Percentiles rank a stretch among this genome's conserved stretches.
These are phyloP conservation scores for Cryptosporidium baileyi DNA, from an alignment of 169 alveolate species.

Conservation along the genomic window DNA sequence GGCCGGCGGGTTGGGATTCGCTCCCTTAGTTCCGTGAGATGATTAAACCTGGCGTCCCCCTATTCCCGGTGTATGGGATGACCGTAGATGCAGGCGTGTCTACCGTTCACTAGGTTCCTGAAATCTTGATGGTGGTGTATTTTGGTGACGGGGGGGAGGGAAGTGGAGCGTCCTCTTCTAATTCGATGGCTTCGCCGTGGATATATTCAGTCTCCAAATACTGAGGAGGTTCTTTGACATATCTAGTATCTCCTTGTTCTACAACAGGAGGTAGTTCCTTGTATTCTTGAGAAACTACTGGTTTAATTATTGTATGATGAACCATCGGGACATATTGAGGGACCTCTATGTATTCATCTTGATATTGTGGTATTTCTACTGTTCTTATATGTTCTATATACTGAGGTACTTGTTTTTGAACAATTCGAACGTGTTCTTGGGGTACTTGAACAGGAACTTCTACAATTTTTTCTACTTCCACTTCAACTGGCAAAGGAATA, in stretches of 20 bases:
- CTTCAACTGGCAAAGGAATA: constrained; percentile 64
- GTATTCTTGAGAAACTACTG: constrained; percentile 62
- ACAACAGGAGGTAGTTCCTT: constrained; percentile 70
- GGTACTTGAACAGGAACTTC: constrained; percentile 67
- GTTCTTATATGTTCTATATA: constrained; percentile 65
- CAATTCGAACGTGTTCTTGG: constrained; percentile 50
- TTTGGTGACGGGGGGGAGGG: constrained; percentile 60
- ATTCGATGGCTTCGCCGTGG: constrained; percentile 54
- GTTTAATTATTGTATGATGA: constrained; percentile 58
- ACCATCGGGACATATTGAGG: constrained; percentile 65
- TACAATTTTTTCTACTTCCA: constrained; percentile 61
- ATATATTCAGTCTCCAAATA: constrained; percentile 50
- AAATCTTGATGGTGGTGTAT: constrained; percentile 21
- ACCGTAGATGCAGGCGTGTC: background rate
- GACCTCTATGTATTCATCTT: constrained; percentile 58
- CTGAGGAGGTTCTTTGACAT: constrained; percentile 61
- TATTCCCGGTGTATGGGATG: background rate
- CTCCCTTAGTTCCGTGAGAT: background rate
- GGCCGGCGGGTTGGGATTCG: constrained; percentile 34
- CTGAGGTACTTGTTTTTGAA: constrained; percentile 64
- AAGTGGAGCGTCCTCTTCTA: constrained; percentile 46
- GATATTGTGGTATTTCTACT: constrained; percentile 62
- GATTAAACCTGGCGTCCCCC: background rate
- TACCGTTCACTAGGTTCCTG: background rate
- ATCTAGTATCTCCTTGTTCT: constrained; percentile 46